Percentiles rank a stretch among this genome's conserved stretches.
Evolutionary conservation across 108 stramenopile species (phyloP).

Genomic region (Cyclostephanos tholiformis): DNA sequence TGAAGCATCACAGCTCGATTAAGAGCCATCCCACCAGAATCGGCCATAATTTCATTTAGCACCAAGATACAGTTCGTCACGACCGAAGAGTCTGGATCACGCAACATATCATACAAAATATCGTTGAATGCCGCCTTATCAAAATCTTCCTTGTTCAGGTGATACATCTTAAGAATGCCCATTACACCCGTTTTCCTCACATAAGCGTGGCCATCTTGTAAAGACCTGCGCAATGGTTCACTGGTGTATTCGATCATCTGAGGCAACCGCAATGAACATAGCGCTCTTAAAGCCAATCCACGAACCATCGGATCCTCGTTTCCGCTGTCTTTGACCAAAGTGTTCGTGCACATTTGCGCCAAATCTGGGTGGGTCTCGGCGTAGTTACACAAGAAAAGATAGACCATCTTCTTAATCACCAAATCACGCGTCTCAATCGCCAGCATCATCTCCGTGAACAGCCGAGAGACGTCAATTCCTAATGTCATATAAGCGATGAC

Average conservation of each 20-base stretch:
- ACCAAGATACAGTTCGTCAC: constrained; percentile 95
- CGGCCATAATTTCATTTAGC: constrained; percentile 93
- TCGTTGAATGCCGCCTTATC: constrained; percentile 83
- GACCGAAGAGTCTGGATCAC: constrained; percentile 95
- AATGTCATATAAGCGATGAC: constrained; percentile 99
- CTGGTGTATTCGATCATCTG: constrained; percentile 97
- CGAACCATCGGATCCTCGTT: constrained; percentile 99
- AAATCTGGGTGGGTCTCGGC: constrained; percentile 96
- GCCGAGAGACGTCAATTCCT: constrained; percentile 98
- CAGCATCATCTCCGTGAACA: constrained; percentile 99
- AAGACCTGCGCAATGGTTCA: constrained; percentile 80
- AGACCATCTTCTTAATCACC: constrained; percentile 99
- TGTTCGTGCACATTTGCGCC: constrained; percentile 99
- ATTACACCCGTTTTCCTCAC: constrained; percentile 98
- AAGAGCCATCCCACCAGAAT: constrained; percentile 95
- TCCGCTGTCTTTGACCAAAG: constrained; percentile 95
- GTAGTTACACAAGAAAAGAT: constrained; percentile 97
- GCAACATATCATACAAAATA: constrained; percentile 96
- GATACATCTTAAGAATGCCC: constrained; percentile 96
- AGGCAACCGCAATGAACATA: constrained; percentile 92
- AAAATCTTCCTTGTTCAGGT: constrained; percentile 88
- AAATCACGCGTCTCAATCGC: constrained; percentile 94
- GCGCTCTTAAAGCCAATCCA: constrained; percentile 93
- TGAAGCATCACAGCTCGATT: constrained; percentile 94
- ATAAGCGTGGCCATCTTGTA: constrained; percentile 93